Evolutionary conservation across 768 basidiomycete genomes (phyloP).

Genomic region (Boletus speciosus): DNA sequence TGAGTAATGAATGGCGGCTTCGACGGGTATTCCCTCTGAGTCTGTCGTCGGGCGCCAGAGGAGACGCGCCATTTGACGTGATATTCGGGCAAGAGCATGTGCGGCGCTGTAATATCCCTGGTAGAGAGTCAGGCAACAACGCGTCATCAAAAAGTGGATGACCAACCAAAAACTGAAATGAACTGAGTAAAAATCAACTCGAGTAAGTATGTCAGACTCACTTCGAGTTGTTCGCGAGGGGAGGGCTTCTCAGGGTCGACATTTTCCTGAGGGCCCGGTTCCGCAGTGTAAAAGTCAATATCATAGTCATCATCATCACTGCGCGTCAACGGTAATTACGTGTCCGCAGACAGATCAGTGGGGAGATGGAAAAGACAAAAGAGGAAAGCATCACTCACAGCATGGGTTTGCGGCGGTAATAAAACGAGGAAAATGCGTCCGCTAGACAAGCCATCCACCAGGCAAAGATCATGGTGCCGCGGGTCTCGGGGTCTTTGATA

Average conservation of each 20-base stretch:
- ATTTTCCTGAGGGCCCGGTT: constrained; percentile 51
- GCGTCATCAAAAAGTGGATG: constrained; percentile 5
- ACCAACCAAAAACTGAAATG: constrained; percentile 63
- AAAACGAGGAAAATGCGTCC: constrained; percentile 80
- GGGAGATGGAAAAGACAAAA: neutral
- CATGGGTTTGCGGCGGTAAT: constrained; percentile 81
- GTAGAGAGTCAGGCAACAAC: constrained; percentile 5
- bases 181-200: constrained; percentile 6
- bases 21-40: constrained; percentile 71
- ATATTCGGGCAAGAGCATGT: constrained; percentile 78
- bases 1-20: constrained; percentile 56
- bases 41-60: constrained; percentile 80
- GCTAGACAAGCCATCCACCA: constrained; percentile 92
- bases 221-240: constrained; percentile 78
- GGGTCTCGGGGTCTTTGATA: constrained; percentile 70
- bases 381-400: constrained; percentile 40
- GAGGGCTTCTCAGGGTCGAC: constrained; percentile 53
- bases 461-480: constrained; percentile 84
- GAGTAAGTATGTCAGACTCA: constrained; percentile 29
- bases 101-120: constrained; percentile 84
- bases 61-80: constrained; percentile 75
- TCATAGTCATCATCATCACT: constrained; percentile 86
- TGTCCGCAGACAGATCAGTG: constrained; percentile 8
- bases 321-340: constrained; percentile 25
- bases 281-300: constrained; percentile 81